Percentiles rank a stretch among this genome's conserved stretches.
Conservation (phyloP, 352 stramenopile species). For the Pythium chondricola region DNA sequence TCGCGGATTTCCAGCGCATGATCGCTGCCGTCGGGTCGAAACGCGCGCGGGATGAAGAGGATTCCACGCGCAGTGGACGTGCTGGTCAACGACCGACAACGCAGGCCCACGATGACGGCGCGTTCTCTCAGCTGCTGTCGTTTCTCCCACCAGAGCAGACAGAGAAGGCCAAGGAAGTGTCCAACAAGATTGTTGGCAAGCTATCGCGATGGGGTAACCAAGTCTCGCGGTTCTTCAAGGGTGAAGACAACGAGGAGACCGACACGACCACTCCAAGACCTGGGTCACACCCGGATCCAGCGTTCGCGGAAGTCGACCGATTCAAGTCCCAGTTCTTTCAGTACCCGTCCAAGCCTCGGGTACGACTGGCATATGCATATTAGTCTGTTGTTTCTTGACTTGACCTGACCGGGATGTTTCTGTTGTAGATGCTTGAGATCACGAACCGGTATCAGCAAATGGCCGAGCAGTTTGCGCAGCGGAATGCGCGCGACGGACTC, state of each 20-base stretch:
- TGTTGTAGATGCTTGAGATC: conserved; percentile 64
- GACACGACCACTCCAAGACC: background rate
- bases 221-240: conserved; percentile 50
- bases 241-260: conserved; percentile 64
- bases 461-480: conserved; percentile 59
- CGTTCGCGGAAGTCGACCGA: conserved; percentile 41
- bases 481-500: conserved; percentile 50
- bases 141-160: conserved; percentile 61
- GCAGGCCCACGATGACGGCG: conserved; percentile 4
- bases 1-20: conserved; percentile 59
- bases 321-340: conserved; percentile 65
- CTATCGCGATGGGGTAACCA: conserved; percentile 60
- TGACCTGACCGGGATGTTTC: background rate
- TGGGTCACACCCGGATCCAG: background rate
- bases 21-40: conserved; percentile 42
- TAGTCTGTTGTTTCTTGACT: background rate
- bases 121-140: conserved; percentile 50
- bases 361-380: conserved; percentile 9
- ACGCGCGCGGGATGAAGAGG: conserved; percentile 30
- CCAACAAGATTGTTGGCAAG: conserved; percentile 75
- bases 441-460: conserved; percentile 65
- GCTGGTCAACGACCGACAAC: background rate
- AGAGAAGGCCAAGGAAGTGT: conserved; percentile 78
- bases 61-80: background rate
- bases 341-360: conserved; percentile 57